phyloP scores from a whole-genome alignment of 1,284 basidiomycete genomes.

The Grifola frondosa region DNA sequence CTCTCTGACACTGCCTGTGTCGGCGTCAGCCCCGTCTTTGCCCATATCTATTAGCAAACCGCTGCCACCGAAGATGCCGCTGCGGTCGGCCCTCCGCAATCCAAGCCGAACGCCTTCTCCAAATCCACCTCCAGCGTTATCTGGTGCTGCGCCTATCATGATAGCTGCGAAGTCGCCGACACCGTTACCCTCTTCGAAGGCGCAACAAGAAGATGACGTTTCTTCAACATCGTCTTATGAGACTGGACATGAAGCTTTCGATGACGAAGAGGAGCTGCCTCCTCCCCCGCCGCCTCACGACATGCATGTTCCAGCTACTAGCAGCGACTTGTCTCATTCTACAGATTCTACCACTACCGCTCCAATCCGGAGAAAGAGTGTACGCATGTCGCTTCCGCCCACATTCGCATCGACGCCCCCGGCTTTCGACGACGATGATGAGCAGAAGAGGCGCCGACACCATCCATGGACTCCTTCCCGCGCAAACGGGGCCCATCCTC shows the following conservation, averaged over 20 bases:
- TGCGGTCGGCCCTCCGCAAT: constrained; percentile 64
- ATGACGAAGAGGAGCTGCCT: constrained; percentile 26
- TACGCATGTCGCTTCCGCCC: constrained; percentile 69
- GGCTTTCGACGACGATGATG: constrained; percentile 55
- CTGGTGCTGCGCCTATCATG: constrained; percentile 36
- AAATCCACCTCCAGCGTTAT: constrained; percentile 62
- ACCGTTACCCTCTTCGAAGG: constrained; percentile 3
- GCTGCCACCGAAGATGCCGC: constrained; percentile 40
- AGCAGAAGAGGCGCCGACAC: constrained; percentile 22
- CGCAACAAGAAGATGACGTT: constrained; percentile 32
- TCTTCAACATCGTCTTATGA: constrained; percentile 60
- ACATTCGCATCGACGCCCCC: constrained; percentile 72
- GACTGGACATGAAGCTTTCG: constrained; percentile 52
- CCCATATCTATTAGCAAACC: constrained; percentile 10
- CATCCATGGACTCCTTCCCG: constrained; percentile 22
- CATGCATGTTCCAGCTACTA: constrained; percentile 6
- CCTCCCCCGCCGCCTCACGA: constrained; percentile 28
- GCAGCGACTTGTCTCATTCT: constrained; percentile 29
- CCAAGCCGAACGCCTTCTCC: constrained; percentile 51
- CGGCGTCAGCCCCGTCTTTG: constrained; percentile 21
- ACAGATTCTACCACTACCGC: constrained; percentile 21
- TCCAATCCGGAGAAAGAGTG: constrained; percentile 63
- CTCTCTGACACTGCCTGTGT: constrained; percentile 19
- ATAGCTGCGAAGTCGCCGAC: background rate
- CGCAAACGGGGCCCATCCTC: constrained; percentile 3